These are phyloP conservation scores for Diaporthe sp. DNA, from an alignment of 2,329 filamentous ascomycete species.

Conservation along the genomic window DNA sequence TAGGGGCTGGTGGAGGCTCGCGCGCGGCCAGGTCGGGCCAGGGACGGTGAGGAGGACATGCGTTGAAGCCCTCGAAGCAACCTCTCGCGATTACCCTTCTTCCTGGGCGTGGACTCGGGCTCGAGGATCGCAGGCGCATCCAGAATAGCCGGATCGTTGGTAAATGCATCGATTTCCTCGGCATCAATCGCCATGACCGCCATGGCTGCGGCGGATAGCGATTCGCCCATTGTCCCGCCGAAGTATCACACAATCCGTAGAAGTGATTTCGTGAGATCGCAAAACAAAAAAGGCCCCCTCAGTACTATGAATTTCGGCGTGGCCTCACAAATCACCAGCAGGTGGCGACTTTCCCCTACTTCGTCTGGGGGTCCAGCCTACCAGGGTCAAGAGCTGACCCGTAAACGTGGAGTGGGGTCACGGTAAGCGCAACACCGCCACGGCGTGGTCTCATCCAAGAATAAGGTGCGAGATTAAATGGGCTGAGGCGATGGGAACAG, in stretches of 20 bases:
- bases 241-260: background rate
- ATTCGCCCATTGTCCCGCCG: constrained; percentile 33
- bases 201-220: constrained; percentile 36
- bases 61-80: constrained; percentile 82
- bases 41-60: constrained; percentile 84
- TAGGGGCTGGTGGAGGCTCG: constrained; percentile 79
- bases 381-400: constrained; percentile 17
- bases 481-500: constrained; percentile 3
- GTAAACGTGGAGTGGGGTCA: constrained; percentile 8
- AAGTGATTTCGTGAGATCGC: background rate
- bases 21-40: constrained; percentile 74
- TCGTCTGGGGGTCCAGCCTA: background rate
- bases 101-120: constrained; percentile 62
- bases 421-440: constrained; percentile 30
- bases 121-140: constrained; percentile 42
- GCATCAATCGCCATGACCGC: constrained; percentile 34
- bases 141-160: constrained; percentile 40
- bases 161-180: constrained; percentile 41
- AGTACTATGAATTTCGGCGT: background rate
- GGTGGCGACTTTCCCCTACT: constrained; percentile 27
- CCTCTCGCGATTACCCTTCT: constrained; percentile 75
- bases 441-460: constrained; percentile 4
- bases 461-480: background rate
- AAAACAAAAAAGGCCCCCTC: background rate
- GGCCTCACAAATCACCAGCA: background rate